phyloP scores from a whole-genome alignment of 1,284 basidiomycete genomes.

The Ganoderma sinense region DNA sequence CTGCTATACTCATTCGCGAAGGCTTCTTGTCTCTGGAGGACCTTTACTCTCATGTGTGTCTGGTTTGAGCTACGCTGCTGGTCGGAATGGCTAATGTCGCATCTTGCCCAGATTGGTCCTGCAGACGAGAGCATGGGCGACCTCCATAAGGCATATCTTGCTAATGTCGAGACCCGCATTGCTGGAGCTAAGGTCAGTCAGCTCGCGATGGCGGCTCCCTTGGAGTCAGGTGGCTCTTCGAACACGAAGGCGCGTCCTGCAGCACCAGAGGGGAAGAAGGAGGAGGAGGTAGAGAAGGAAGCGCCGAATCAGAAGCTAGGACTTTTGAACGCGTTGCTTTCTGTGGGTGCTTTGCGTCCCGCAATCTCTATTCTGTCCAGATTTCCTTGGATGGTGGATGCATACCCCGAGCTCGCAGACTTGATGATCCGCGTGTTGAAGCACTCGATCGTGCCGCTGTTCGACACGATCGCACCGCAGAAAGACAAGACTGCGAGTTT shows the following conservation, averaged over 20 bases:
- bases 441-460: slow-evolving; percentile 73
- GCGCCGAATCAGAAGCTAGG: slow-evolving; percentile 84
- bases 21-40: slow-evolving; percentile 88
- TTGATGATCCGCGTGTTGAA: slow-evolving; percentile 80
- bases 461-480: slow-evolving; percentile 58
- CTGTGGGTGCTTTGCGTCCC: slow-evolving; percentile 84
- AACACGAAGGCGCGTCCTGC: slow-evolving; percentile 36
- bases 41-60: slow-evolving; percentile 82
- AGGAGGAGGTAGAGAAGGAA: slow-evolving; percentile 53
- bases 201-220: slow-evolving; percentile 88
- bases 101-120: slow-evolving; percentile 69
- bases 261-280: slow-evolving; percentile 53
- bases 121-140: slow-evolving; percentile 78
- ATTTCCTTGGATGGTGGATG: slow-evolving; percentile 88
- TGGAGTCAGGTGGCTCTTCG: slow-evolving; percentile 62
- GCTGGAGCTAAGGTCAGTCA: slow-evolving; percentile 79
- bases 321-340: slow-evolving; percentile 83
- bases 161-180: slow-evolving; percentile 70
- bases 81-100: not conserved
- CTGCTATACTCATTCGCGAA: slow-evolving; percentile 90
- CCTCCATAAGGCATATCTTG: slow-evolving; percentile 73
- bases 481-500: slow-evolving; percentile 69
- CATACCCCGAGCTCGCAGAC: slow-evolving; percentile 86
- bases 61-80: slow-evolving; percentile 11
- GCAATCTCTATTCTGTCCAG: slow-evolving; percentile 83